Base-by-base conservation (phyloP, 164 flowering plant genomes). In the Vitis rupestris region DNA sequence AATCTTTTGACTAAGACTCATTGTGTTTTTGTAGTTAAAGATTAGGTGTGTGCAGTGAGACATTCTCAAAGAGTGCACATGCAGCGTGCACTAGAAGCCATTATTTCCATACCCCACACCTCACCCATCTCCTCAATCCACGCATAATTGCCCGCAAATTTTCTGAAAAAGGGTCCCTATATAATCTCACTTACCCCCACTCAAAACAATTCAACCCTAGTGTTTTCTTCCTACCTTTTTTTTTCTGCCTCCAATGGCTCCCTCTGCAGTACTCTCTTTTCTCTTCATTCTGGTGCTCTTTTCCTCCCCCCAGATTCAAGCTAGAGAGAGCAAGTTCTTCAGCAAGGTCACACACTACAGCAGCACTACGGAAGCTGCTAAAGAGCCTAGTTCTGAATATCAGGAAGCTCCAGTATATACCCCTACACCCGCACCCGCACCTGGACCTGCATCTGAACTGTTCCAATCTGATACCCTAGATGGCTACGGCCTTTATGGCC, bases 251-350 rank as follows among this genome's bases (percentile, higher is more conserved):
- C n/a, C 11, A 31, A 80, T 79, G 81, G 79, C 82, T 67, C 27
- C 72, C 68, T 68, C 69, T 50, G 52, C 64, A 10, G 70, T 71
- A 23, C 51, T 74, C n/a, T 64, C 53, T 66, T 57, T 77, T 52
- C 14, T 74, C 52, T 71, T 80, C 49, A 59, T 84, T 16, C 7
- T 73, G 3, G 13, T 75, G 47, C 66, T 83, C 19, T 44, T 69
- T 53, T 67, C 64, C 19, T 56, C 63, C n/a, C 59, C 70, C 50
- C 44, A 37, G 7, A 69, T 73, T 51, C 78, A 82, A 44, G 88
- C 83, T 11, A 86, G 87, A 68, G 84, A 80, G 64, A 80, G 83
- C 75, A 61, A 63, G 66, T 84, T 83, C 84, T 82, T 82, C 51
- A 79, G 77, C 76, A 79, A 74, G 59, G 53, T 74, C 78, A 64